Evolutionary conservation across 192 early-diverging fungal species (phyloP).

Genomic region (Paraglomus occultum): DNA sequence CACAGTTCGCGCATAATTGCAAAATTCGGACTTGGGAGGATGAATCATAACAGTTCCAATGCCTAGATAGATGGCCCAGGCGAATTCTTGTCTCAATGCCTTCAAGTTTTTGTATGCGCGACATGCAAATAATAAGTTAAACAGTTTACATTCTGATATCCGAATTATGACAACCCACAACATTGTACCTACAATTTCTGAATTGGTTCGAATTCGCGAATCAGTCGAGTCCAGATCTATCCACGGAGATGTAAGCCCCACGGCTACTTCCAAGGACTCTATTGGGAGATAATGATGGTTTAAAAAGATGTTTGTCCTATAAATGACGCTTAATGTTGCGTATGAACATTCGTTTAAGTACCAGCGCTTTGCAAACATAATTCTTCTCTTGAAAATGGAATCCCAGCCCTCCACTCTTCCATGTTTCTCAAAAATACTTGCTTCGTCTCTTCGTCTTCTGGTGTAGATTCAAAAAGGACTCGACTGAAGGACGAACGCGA

Average conservation of each 20-base stretch:
- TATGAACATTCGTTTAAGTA: constrained; percentile 8
- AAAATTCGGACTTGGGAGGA: constrained; percentile 33
- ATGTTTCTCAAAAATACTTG: background rate
- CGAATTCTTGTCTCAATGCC: constrained; percentile 59
- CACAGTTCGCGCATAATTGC: constrained; percentile 59
- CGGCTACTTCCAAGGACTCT: constrained; percentile 35
- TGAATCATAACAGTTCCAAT: constrained; percentile 57
- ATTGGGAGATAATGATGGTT: background rate
- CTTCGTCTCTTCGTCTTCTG: constrained; percentile 11
- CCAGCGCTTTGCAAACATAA: constrained; percentile 39
- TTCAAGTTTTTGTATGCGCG: background rate
- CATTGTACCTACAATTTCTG: constrained; percentile 47
- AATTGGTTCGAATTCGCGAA: constrained; percentile 46
- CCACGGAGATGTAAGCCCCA: constrained; percentile 58
- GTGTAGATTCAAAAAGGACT: constrained; percentile 35
- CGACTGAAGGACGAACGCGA: constrained; percentile 36
- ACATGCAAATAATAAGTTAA: background rate
- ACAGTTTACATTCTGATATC: background rate
- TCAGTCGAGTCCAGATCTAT: constrained; percentile 53
- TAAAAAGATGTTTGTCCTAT: background rate
- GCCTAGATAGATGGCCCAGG: constrained; percentile 72
- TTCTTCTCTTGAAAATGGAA: constrained; percentile 40
- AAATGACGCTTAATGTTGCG: background rate
- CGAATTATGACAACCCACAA: background rate
- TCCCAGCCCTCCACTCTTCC: constrained; percentile 39